A percentile compares a stretch with the other conserved stretches of the same genome.
These are phyloP conservation scores for Primulina tabacum DNA, from an alignment of 257 asterid species.

Conservation along the genomic window DNA sequence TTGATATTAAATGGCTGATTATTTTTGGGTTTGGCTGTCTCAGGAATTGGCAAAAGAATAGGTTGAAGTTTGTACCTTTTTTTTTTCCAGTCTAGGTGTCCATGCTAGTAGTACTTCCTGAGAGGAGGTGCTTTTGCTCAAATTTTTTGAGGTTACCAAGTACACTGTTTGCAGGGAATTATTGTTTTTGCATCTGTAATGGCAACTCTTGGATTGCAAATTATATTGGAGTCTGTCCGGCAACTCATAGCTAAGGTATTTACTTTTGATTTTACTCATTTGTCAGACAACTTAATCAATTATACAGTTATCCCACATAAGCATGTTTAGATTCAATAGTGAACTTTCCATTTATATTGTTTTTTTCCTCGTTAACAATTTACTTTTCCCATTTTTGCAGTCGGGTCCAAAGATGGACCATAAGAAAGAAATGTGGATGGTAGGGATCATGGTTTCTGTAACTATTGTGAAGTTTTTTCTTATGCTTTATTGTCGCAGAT, in stretches of 20 bases:
- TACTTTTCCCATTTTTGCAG: slow-evolving; percentile 12
- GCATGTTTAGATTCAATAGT: background rate
- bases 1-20: too few relatives aligned
- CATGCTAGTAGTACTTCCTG: background rate
- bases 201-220: slow-evolving; percentile 94
- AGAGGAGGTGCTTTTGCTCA: background rate
- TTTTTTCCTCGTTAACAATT: background rate
- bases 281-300: background rate
- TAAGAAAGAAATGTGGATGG: slow-evolving; percentile 39
- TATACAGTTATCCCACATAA: background rate
- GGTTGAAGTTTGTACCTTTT: background rate
- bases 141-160: background rate
- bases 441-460: slow-evolving; percentile 40
- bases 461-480: slow-evolving; percentile 40
- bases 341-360: background rate
- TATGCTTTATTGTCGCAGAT: slow-evolving; percentile 47
- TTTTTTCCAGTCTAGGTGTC: background rate
- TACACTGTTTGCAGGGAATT: slow-evolving; percentile 59
- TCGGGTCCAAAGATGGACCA: slow-evolving; percentile 16
- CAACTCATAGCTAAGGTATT: slow-evolving; percentile 69
- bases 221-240: slow-evolving; percentile 71
- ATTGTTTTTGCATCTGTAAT: slow-evolving; percentile 90
- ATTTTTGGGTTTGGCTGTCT: background rate
- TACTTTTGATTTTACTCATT: background rate
- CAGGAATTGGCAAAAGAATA: background rate